These are phyloP conservation scores for Diaporthe eres DNA, from an alignment of 2,329 filamentous ascomycete species.

Conservation along the genomic window DNA sequence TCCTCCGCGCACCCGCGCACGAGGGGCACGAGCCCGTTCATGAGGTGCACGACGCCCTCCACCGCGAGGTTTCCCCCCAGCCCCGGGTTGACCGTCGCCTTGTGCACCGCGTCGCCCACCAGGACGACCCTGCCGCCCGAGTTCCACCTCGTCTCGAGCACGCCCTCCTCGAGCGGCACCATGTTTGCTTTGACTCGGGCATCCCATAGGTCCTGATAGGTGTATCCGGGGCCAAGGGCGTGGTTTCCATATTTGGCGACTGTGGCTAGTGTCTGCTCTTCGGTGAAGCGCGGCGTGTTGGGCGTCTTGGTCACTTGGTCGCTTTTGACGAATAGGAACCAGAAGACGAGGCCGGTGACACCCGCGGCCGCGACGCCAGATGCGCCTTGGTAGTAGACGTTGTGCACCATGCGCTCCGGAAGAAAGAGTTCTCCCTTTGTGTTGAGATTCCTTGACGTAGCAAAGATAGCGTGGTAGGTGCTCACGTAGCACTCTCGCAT, in stretches of 20 bases:
- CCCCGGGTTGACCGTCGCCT: slow-evolving; percentile 43
- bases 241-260: slow-evolving; percentile 40
- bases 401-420: slow-evolving; percentile 33
- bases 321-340: slow-evolving; percentile 40
- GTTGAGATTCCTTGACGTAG: slow-evolving; percentile 32
- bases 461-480: slow-evolving; percentile 38
- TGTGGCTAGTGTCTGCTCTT: slow-evolving; percentile 38
- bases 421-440: slow-evolving; percentile 3
- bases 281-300: slow-evolving; percentile 39
- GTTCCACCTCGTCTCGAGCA: slow-evolving; percentile 41
- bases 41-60: slow-evolving; percentile 41
- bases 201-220: slow-evolving; percentile 44
- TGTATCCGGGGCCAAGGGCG: slow-evolving; percentile 44
- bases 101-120: slow-evolving; percentile 41
- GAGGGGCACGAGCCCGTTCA: slow-evolving; percentile 44
- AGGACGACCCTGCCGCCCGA: slow-evolving; percentile 41
- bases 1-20: slow-evolving; percentile 27
- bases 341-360: slow-evolving; percentile 35
- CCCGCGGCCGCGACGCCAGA: slow-evolving; percentile 35
- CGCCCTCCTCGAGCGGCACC: slow-evolving; percentile 43
- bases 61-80: slow-evolving; percentile 43
- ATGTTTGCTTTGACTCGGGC: slow-evolving; percentile 38
- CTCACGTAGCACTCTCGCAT: slow-evolving; percentile 15
- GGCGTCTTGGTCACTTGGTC: slow-evolving; percentile 32
- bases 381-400: slow-evolving; percentile 37